Percentiles rank a stretch among this genome's conserved stretches.
Evolutionary conservation across 179 eudicot genomes (phyloP).

Genomic region (Spinacia oleracea): DNA sequence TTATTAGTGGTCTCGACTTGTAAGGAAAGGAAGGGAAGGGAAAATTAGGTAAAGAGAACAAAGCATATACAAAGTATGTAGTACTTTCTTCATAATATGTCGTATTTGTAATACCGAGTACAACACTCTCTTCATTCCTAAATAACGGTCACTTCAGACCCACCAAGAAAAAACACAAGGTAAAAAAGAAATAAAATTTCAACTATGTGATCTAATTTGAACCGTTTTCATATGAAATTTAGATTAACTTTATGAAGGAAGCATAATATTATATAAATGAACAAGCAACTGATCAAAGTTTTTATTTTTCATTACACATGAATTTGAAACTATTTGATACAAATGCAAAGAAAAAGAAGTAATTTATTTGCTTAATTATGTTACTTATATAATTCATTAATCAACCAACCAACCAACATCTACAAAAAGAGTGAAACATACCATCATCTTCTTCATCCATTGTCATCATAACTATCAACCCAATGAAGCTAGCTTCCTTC

Average conservation of each 20-base stretch:
- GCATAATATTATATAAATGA: constrained; percentile 8
- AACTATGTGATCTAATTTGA: not conserved
- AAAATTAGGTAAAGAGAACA: no score
- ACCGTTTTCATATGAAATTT: not conserved
- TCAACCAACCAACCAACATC: constrained; percentile 12
- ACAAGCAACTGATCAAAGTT: not conserved
- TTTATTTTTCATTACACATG: not conserved
- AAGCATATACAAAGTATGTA: no score
- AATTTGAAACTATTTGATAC: constrained; percentile 13
- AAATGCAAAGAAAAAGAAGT: constrained; percentile 4
- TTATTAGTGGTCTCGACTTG: no score
- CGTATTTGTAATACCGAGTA: no score
- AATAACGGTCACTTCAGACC: no score
- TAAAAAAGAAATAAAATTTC: not conserved
- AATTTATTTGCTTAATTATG: constrained; percentile 11
- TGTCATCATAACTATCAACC: not conserved
- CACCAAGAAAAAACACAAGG: not conserved
- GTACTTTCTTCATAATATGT: no score
- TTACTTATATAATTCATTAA: not conserved
- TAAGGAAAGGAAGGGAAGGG: no score
- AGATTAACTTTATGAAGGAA: not conserved
- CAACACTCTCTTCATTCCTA: no score
- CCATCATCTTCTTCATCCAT: not conserved
- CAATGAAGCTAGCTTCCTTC: no score
- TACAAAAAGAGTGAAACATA: not conserved